These are phyloP conservation scores for Neltuma alba DNA, from an alignment of 306 rosid genomes.

Conservation along the genomic window DNA sequence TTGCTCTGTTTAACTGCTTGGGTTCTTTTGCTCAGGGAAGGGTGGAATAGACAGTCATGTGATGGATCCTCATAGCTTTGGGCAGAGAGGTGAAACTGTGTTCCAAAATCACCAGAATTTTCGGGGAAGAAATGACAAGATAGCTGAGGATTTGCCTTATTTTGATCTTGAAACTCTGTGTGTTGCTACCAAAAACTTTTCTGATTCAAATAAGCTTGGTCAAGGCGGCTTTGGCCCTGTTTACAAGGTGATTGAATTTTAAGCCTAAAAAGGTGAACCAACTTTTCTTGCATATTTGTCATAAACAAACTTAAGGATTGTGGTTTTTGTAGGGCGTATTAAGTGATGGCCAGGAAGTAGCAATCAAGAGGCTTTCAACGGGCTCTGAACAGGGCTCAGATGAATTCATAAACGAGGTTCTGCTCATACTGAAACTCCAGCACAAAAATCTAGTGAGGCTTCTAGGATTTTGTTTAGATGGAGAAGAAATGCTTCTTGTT, in stretches of 20 bases:
- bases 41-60: slow-evolving; percentile 6
- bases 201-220: slow-evolving; percentile 64
- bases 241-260: slow-evolving; percentile 54
- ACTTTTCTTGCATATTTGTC: neutral
- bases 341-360: slow-evolving; percentile 61
- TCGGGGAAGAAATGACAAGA: slow-evolving; percentile 2
- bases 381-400: slow-evolving; percentile 64
- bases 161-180: slow-evolving; percentile 53
- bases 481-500: slow-evolving; percentile 63
- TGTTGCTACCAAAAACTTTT: slow-evolving; percentile 60
- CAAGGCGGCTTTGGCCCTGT: slow-evolving; percentile 86
- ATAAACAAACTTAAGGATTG: neutral
- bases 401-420: slow-evolving; percentile 68
- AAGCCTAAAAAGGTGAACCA: neutral
- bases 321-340: slow-evolving; percentile 41
- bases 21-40: slow-evolving; percentile 37
- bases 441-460: slow-evolving; percentile 79
- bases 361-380: slow-evolving; percentile 69
- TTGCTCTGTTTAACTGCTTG: neutral
- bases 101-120: slow-evolving; percentile 12
- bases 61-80: neutral
- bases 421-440: slow-evolving; percentile 64
- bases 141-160: slow-evolving; percentile 41
- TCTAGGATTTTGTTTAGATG: slow-evolving; percentile 63
- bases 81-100: neutral